These are phyloP conservation scores for Poa annua DNA, from an alignment of 176 grass and related monocot genomes.

Conservation along the genomic window DNA sequence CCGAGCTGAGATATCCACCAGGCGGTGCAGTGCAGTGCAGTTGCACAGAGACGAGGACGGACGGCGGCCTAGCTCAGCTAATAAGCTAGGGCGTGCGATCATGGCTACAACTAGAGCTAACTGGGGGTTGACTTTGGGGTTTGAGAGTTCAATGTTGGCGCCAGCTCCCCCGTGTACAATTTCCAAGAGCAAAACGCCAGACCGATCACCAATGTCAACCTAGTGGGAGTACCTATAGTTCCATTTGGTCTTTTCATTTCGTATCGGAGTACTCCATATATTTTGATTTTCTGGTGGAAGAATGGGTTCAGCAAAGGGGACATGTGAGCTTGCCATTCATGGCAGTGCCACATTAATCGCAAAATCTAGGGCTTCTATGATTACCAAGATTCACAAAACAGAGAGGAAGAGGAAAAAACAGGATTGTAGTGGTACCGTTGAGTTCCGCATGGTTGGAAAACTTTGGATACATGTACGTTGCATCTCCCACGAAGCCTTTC, in stretches of 20 bases:
- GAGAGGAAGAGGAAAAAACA: too few species aligned
- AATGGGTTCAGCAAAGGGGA: too few species aligned
- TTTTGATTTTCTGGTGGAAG: neutral
- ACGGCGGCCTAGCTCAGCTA: slow-evolving; percentile 29
- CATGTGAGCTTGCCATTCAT: too few species aligned
- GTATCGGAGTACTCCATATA: neutral
- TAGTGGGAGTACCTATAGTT: neutral
- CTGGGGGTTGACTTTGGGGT: slow-evolving; percentile 16
- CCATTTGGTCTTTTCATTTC: neutral
- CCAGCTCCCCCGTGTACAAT: neutral
- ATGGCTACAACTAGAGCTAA: neutral
- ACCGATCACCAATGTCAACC: neutral
- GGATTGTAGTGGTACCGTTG: too few species aligned
- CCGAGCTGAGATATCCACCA: neutral
- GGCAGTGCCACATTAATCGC: too few species aligned
- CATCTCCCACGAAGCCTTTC: too few species aligned
- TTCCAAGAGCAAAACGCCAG: slow-evolving; percentile 5
- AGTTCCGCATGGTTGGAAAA: too few species aligned
- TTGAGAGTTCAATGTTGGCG: neutral
- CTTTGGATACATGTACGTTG: too few species aligned
- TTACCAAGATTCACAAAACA: too few species aligned
- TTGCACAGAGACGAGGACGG: neutral
- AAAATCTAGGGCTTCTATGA: too few species aligned
- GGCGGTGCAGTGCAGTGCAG: slow-evolving; percentile 17
- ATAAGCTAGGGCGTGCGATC: neutral